Evolutionary conservation across 768 basidiomycete genomes (phyloP).

Genomic region (Termitomyces sp.): DNA sequence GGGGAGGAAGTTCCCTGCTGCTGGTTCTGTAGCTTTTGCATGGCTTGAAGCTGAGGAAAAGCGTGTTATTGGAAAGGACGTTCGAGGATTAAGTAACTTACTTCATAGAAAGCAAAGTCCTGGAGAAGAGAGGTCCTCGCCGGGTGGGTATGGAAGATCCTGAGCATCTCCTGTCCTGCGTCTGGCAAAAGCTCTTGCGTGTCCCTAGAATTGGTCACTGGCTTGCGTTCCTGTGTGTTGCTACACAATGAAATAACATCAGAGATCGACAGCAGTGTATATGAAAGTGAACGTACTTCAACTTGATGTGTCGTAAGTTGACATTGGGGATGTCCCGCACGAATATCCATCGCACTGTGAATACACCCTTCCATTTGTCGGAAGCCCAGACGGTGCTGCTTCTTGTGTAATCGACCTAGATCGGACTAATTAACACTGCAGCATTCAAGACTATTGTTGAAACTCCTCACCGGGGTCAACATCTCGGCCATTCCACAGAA

Average conservation of each 20-base stretch:
- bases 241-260: constrained; percentile 29
- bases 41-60: constrained; percentile 62
- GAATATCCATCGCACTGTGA: constrained; percentile 97
- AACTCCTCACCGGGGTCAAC: constrained; percentile 73
- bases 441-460: background rate
- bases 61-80: background rate
- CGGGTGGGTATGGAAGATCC: constrained; percentile 91
- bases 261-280: constrained; percentile 11
- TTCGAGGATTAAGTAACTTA: constrained; percentile 23
- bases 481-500: constrained; percentile 99
- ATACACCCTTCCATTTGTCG: constrained; percentile 99
- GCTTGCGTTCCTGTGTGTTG: constrained; percentile 97
- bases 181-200: constrained; percentile 96
- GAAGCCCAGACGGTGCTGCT: constrained; percentile 98
- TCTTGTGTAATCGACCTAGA: constrained; percentile 83
- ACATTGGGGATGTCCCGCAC: constrained; percentile 94
- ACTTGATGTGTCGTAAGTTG: constrained; percentile 81
- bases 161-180: constrained; percentile 93
- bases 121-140: constrained; percentile 90
- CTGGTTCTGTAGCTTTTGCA: constrained; percentile 63
- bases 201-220: constrained; percentile 96
- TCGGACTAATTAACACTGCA: background rate
- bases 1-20: constrained; percentile 29
- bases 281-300: constrained; percentile 49
- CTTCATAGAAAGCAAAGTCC: constrained; percentile 91